Percentiles rank a stretch among this genome's conserved stretches.
Evolutionary conservation across 352 stramenopile species (phyloP).

Genomic region (Globisporangium viniferum): DNA sequence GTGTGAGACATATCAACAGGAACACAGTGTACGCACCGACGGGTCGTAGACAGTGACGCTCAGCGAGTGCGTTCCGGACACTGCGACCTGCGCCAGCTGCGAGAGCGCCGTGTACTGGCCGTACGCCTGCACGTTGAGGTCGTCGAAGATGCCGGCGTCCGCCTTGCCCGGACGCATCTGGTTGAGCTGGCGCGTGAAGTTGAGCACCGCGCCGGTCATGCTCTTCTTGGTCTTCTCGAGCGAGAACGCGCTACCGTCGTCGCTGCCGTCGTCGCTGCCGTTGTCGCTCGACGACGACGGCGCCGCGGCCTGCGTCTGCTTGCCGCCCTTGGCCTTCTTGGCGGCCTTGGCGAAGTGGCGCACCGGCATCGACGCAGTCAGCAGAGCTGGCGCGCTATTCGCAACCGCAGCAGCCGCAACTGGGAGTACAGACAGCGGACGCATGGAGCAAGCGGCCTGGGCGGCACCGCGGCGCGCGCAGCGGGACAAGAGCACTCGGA

Average conservation of each 20-base stretch:
- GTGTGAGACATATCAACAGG: not conserved
- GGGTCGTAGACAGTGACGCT: constrained; percentile 79
- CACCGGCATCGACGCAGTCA: constrained; percentile 11
- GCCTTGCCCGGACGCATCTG: constrained; percentile 80
- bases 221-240: constrained; percentile 73
- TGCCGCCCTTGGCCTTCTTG: constrained; percentile 58
- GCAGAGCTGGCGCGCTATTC: constrained; percentile 11
- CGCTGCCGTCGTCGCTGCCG: not conserved
- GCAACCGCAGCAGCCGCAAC: constrained; percentile 6
- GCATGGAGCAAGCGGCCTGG: not conserved
- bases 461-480: not conserved
- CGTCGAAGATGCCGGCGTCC: constrained; percentile 81
- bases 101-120: constrained; percentile 72
- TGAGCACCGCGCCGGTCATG: constrained; percentile 75
- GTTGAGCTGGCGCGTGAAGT: constrained; percentile 65
- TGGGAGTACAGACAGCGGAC: constrained; percentile 1
- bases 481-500: constrained; percentile 16
- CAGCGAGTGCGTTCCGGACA: constrained; percentile 58
- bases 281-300: constrained; percentile 6
- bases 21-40: constrained; percentile 36
- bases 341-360: constrained; percentile 63
- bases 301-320: constrained; percentile 16
- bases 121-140: constrained; percentile 78
- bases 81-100: constrained; percentile 74
- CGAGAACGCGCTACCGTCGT: constrained; percentile 20